A percentile compares a stretch with the other conserved stretches of the same genome.
phyloP scores from a whole-genome alignment of 2,329 filamentous ascomycete species.

The Graphilbum sp. region DNA sequence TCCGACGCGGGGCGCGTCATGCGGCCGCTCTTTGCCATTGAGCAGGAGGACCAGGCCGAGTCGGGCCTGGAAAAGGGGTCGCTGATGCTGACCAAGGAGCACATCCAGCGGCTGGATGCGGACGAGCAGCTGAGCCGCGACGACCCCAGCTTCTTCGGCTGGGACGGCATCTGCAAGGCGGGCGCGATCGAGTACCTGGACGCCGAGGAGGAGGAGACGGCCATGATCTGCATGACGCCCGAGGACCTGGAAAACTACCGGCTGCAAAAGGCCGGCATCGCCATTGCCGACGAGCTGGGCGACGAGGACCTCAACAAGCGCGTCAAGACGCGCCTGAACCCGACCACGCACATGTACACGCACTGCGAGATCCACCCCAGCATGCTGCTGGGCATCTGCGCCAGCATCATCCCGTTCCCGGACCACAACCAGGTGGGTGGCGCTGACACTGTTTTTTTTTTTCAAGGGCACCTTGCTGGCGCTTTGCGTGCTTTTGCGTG shows the following conservation, averaged over 20 bases:
- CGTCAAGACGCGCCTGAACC: slow-evolving; percentile 76
- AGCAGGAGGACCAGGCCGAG: slow-evolving; percentile 66
- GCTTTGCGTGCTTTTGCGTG: too few relatives aligned
- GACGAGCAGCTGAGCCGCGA: slow-evolving; percentile 58
- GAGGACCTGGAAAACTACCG: slow-evolving; percentile 77
- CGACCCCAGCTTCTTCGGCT: slow-evolving; percentile 60
- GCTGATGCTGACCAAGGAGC: slow-evolving; percentile 68
- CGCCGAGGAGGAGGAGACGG: slow-evolving; percentile 95
- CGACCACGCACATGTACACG: slow-evolving; percentile 88
- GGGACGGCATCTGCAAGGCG: slow-evolving; percentile 82
- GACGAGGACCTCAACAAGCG: slow-evolving; percentile 67
- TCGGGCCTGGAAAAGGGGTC: slow-evolving; percentile 43
- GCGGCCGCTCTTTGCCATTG: slow-evolving; percentile 82
- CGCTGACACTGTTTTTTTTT: too few relatives aligned
- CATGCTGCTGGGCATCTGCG: slow-evolving; percentile 87
- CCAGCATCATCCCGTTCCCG: slow-evolving; percentile 90
- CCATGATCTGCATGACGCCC: slow-evolving; percentile 98
- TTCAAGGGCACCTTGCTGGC: too few relatives aligned
- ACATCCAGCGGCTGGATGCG: slow-evolving; percentile 69
- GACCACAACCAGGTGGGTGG: slow-evolving; percentile 99
- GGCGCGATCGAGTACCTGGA: slow-evolving; percentile 94
- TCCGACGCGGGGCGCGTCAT: slow-evolving; percentile 93
- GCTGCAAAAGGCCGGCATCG: slow-evolving; percentile 38
- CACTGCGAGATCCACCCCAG: slow-evolving; percentile 99
- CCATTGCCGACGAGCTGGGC: slow-evolving; percentile 73